Evolutionary conservation across 1,139 yeast genomes (phyloP), one percentile per base, ranked within the genome.

Genomic region (Zygoascus sp.): DNA sequence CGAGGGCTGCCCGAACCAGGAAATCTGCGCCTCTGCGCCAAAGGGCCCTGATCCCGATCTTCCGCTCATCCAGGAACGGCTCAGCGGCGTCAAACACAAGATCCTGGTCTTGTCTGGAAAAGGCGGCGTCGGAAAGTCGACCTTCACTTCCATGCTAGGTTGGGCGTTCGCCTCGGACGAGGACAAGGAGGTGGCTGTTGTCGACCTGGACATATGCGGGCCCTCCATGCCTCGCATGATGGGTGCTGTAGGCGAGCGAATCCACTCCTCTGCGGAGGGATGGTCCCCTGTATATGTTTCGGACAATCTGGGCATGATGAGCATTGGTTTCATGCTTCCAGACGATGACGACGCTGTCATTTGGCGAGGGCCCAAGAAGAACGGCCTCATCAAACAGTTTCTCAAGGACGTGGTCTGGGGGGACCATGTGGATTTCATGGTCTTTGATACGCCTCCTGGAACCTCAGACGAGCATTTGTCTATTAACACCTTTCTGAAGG

Each of bases 41-140:
- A 83, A 84, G 60, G 97, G 97, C 0, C 97, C 97, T 0, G 98
- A 94, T 64, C 96, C 96, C 0, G 98, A 94, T 64, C 69, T 92
- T 43, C 88, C 92, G 0, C 54, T 77, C n/a, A 92, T 94, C 45
- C 80, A 80, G 38, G 76, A 77, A 43, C 75, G 92, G 48, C 69
- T 92, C 49, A 65, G 77, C 2, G 75, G 76, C 44, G 84, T 94
- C 23, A 75, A 81, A 55, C 97, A 92, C 60, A 92, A 92, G 66
- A 70, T 92, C 1, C 70, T 92, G 35, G 95, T 94, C 0, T 71
- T 92, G 3, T 86, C 96, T 1, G 98, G 98, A 10, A 92, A 92
- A 68, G 99, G 99, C 15, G 99, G 99, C 13, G 99, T 92, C 1
- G 99, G 99, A 0, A 92, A 92, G 64, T 87, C 96, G 1, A 94